These are phyloP conservation scores for Globisporangium camurandrum DNA, from an alignment of 352 stramenopile genomes.

Conservation along the genomic window DNA sequence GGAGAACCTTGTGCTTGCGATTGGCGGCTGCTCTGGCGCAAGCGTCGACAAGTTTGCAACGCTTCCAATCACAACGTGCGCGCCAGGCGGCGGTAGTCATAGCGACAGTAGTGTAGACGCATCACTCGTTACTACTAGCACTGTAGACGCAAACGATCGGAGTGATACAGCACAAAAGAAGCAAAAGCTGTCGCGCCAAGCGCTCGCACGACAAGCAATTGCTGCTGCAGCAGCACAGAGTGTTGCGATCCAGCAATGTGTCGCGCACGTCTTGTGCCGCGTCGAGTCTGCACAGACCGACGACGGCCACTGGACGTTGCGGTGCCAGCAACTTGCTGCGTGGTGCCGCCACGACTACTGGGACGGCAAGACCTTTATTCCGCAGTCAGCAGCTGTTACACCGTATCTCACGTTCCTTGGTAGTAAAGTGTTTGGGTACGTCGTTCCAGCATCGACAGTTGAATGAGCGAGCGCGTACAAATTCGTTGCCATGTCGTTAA, in stretches of 20 bases:
- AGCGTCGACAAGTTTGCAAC: conserved; percentile 53
- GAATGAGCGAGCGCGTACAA: neutral
- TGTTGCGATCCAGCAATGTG: conserved; percentile 44
- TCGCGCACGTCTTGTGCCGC: conserved; percentile 59
- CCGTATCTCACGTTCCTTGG: conserved; percentile 81
- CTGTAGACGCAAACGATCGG: neutral
- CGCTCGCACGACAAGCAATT: conserved; percentile 29
- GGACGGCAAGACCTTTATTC: conserved; percentile 76
- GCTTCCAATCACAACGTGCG: conserved; percentile 37
- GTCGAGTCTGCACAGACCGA: conserved; percentile 57
- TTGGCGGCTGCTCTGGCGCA: conserved; percentile 52
- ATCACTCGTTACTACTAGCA: too few relatives aligned
- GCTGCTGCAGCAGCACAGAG: conserved; percentile 17
- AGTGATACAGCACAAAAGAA: conserved; percentile 15
- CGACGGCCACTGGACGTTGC: conserved; percentile 63
- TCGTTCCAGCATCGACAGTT: conserved; percentile 14
- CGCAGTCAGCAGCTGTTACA: conserved; percentile 14
- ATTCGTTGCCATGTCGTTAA: neutral
- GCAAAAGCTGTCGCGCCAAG: conserved; percentile 58
- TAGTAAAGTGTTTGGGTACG: conserved; percentile 70
- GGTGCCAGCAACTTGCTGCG: conserved; percentile 55
- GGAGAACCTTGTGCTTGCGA: conserved; percentile 69
- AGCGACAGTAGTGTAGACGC: too few relatives aligned
- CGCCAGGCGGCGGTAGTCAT: conserved; percentile 23
- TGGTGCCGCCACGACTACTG: conserved; percentile 61